Conservation (phyloP, 192 early-diverging fungal species). For the Backusella luteola region DNA sequence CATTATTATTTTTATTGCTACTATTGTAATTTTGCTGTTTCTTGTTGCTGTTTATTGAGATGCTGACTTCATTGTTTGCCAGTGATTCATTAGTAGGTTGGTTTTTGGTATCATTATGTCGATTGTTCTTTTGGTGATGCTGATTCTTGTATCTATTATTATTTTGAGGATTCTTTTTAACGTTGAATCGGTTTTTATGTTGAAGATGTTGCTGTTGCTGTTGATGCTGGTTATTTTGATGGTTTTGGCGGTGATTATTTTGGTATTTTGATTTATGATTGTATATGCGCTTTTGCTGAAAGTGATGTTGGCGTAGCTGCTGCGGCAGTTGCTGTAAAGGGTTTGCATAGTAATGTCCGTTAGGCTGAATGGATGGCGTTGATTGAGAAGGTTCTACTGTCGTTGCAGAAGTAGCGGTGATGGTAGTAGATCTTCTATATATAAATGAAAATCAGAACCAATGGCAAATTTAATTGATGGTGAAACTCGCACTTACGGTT, state of each 20-base stretch:
- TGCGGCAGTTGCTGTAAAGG: not conserved
- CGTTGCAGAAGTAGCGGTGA: not conserved
- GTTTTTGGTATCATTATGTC: not conserved
- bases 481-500: not conserved
- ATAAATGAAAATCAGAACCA: not conserved
- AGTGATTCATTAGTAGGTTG: not conserved
- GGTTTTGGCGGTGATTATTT: not conserved
- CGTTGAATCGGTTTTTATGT: not conserved
- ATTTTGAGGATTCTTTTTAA: not conserved
- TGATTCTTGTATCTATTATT: not conserved
- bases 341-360: not conserved
- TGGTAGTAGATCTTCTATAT: not conserved
- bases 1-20: not conserved
- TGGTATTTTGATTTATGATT: not conserved
- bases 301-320: not conserved
- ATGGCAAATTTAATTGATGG: not conserved
- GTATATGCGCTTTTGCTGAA: not conserved
- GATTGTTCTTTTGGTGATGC: not conserved
- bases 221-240: not conserved
- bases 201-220: not conserved
- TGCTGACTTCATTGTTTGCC: not conserved
- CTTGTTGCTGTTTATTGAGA: not conserved
- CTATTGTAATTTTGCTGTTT: not conserved
- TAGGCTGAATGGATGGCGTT: not conserved
- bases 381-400: not conserved